Percentiles rank a stretch among this genome's conserved stretches.
These are phyloP conservation scores for Metarhizium sp. DNA, from an alignment of 2,329 filamentous ascomycete species.

Conservation along the genomic window DNA sequence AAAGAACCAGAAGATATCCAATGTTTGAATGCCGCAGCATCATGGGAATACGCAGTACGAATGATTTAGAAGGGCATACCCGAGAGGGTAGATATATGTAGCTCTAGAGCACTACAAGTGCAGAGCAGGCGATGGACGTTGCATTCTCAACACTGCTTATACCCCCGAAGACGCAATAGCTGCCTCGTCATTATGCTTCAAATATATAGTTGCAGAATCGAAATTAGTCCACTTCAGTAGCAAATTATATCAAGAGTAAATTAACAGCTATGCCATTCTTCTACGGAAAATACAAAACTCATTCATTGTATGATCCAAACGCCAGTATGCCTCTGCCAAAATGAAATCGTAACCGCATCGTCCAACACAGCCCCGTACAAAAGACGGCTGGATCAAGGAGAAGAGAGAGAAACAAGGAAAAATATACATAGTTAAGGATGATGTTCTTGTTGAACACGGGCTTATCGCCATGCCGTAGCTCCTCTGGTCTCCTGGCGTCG, in stretches of 20 bases:
- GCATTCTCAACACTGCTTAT: no score
- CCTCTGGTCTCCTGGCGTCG: slow-evolving; percentile 22
- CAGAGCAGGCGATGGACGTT: no score
- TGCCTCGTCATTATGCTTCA: neutral
- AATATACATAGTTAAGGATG: neutral
- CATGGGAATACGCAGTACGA: neutral
- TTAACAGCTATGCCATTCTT: neutral
- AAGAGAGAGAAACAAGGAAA: neutral
- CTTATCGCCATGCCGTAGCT: slow-evolving; percentile 21
- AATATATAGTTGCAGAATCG: neutral
- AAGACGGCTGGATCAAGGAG: neutral
- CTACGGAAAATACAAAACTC: neutral
- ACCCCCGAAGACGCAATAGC: no score
- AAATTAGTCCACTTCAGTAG: neutral
- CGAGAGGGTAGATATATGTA: no score
- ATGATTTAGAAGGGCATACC: no score
- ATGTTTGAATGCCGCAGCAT: neutral
- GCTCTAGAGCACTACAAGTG: no score
- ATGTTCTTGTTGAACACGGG: neutral
- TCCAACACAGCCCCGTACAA: neutral
- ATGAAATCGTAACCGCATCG: neutral
- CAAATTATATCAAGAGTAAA: neutral
- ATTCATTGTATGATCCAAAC: neutral
- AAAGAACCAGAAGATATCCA: no score
- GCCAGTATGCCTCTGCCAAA: neutral